phyloP scores from a whole-genome alignment of 164 flowering plant genomes.

The Taxillus chinensis region DNA sequence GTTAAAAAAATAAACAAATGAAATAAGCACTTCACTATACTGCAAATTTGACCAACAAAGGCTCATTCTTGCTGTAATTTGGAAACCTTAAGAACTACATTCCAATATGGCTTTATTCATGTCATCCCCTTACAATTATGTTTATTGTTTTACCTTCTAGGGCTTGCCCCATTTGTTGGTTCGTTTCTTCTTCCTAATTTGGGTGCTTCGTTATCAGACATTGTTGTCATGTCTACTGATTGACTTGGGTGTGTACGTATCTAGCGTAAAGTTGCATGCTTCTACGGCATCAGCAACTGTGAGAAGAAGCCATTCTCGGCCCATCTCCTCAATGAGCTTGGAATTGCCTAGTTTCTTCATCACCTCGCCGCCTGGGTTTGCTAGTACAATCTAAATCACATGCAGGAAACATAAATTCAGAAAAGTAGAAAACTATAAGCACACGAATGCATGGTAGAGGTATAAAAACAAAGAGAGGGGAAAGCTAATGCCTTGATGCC shows the following conservation, averaged over 20 bases:
- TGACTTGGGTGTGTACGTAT: slow-evolving; percentile 25
- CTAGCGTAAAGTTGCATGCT: slow-evolving; percentile 62
- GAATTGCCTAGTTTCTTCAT: slow-evolving; percentile 65
- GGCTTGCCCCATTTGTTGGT: too few relatives aligned
- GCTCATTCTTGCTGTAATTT: too few relatives aligned
- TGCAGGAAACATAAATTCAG: not conserved
- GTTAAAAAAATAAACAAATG: too few relatives aligned
- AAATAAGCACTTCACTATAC: too few relatives aligned
- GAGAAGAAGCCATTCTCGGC: slow-evolving; percentile 55
- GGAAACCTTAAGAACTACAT: too few relatives aligned
- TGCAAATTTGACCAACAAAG: too few relatives aligned
- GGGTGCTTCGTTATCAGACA: slow-evolving; percentile 11
- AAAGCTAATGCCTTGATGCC: slow-evolving; percentile 45
- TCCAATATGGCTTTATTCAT: too few relatives aligned
- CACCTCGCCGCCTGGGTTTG: slow-evolving; percentile 71
- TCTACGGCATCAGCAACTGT: slow-evolving; percentile 67
- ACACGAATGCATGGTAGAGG: not conserved
- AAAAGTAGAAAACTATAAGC: not conserved
- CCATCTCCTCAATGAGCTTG: slow-evolving; percentile 42
- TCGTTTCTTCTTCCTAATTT: too few relatives aligned
- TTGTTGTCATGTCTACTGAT: slow-evolving; percentile 5
- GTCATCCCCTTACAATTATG: too few relatives aligned
- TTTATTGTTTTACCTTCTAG: too few relatives aligned
- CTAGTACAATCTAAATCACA: slow-evolving; percentile 40
- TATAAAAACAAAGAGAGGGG: too few relatives aligned